phyloP scores from a whole-genome alignment of 352 stramenopile genomes.

The Globisporangium cystogenes region DNA sequence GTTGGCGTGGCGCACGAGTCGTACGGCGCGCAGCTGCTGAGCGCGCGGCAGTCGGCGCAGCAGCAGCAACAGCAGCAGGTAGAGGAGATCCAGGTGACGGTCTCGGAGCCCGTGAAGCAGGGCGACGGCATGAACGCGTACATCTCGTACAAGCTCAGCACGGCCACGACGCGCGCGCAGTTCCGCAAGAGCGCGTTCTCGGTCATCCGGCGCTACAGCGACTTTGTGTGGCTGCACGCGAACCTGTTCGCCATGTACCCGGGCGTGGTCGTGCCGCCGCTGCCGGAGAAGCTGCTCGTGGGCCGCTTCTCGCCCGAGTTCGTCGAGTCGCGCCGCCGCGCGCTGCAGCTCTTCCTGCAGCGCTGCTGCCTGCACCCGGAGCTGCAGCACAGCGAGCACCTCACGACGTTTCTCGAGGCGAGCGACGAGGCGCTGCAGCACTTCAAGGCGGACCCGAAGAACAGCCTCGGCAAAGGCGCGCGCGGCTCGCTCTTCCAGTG shows the following conservation, averaged over 20 bases:
- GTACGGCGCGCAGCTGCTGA: conserved; percentile 14
- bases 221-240: conserved; percentile 96
- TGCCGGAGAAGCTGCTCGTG: conserved; percentile 96
- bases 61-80: conserved; percentile 7
- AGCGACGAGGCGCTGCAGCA: conserved; percentile 58
- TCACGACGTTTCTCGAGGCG: conserved; percentile 82
- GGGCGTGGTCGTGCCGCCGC: conserved; percentile 90
- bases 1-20: conserved; percentile 12
- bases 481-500: conserved; percentile 80
- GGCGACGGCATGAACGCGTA: conserved; percentile 97
- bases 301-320: conserved; percentile 93
- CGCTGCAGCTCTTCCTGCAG: conserved; percentile 76
- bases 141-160: conserved; percentile 95
- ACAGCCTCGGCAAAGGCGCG: conserved; percentile 35
- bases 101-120: conserved; percentile 95
- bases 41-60: not conserved
- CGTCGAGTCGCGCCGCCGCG: conserved; percentile 75
- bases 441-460: conserved; percentile 66
- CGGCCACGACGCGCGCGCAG: conserved; percentile 63
- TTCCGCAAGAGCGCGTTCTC: conserved; percentile 86
- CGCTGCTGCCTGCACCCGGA: conserved; percentile 79
- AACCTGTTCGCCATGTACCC: conserved; percentile 83
- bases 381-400: conserved; percentile 76
- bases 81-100: conserved; percentile 70
- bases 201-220: conserved; percentile 91